Evolutionary conservation across 129 eudicot species (phyloP).

Genomic region (Flaveria linearis): DNA sequence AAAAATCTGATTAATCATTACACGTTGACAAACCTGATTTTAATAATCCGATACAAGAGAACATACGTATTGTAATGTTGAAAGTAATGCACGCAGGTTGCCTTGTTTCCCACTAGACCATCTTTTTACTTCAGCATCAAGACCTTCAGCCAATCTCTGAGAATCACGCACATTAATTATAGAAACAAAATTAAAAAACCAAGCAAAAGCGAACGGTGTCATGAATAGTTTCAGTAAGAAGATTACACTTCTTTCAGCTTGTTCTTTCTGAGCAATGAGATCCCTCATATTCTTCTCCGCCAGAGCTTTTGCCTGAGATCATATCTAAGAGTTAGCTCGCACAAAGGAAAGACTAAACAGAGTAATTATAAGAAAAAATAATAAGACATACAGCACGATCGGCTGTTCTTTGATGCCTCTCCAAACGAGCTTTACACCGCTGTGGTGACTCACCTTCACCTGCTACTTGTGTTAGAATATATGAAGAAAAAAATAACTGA

Average conservation of each 20-base stretch:
- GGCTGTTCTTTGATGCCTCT: conserved; percentile 93
- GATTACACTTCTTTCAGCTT: conserved; percentile 78
- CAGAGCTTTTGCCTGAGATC: conserved; percentile 85
- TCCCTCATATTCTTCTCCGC: conserved; percentile 96
- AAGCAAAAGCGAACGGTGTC: neutral
- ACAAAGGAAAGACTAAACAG: conserved; percentile 11
- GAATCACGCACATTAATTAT: neutral
- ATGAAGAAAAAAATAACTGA: neutral
- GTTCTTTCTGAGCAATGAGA: conserved; percentile 87
- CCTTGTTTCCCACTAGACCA: conserved; percentile 99
- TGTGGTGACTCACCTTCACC: conserved; percentile 90
- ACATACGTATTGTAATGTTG: conserved; percentile 96
- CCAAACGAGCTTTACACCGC: conserved; percentile 93
- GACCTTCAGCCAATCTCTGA: conserved; percentile 92
- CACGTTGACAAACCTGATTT: neutral
- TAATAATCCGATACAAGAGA: conserved; percentile 1
- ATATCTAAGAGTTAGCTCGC: conserved; percentile 24
- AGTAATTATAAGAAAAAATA: neutral
- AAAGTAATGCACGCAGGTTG: conserved; percentile 93
- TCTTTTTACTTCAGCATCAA: conserved; percentile 96
- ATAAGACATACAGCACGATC: conserved; percentile 83
- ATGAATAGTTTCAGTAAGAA: conserved; percentile 4
- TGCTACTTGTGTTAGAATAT: conserved; percentile 39
- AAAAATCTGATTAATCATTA: neutral
- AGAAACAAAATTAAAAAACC: neutral